Conservation (phyloP, 1,139 yeast species). For the Yamadazyma spencermartinsiae region DNA sequence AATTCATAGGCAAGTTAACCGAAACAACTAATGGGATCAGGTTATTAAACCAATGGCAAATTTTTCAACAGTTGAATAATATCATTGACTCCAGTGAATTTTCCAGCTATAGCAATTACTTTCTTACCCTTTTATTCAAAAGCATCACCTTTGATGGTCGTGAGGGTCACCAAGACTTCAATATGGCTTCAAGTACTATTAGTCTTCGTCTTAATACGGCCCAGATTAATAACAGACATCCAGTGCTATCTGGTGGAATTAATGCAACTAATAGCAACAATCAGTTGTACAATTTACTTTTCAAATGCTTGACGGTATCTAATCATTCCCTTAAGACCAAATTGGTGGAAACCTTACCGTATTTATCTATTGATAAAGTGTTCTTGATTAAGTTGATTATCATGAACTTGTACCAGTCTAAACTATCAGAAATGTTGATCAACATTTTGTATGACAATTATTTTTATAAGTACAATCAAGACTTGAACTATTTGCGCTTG, state of each 20-base stretch:
- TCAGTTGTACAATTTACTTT: constrained; percentile 57
- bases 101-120: constrained; percentile 46
- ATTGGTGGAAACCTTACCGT: constrained; percentile 12
- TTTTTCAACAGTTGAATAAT: constrained; percentile 77
- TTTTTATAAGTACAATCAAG: constrained; percentile 14
- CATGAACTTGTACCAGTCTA: constrained; percentile 56
- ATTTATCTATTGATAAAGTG: constrained; percentile 31
- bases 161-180: constrained; percentile 5
- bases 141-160: constrained; percentile 53
- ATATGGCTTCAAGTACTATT: constrained; percentile 48
- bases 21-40: constrained; percentile 60
- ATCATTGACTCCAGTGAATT: constrained; percentile 51
- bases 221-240: neutral
- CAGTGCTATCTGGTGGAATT: neutral
- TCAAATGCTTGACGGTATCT: constrained; percentile 63
- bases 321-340: constrained; percentile 38
- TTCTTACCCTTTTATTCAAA: constrained; percentile 57
- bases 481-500: constrained; percentile 23
- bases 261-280: neutral
- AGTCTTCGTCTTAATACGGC: neutral
- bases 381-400: constrained; percentile 54
- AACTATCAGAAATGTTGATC: constrained; percentile 45
- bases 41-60: constrained; percentile 77
- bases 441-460: constrained; percentile 27
- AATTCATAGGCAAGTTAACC: constrained; percentile 73